phyloP scores from a whole-genome alignment of 371 early-diverging fungal species.

The Cokeromyces recurvatus region DNA sequence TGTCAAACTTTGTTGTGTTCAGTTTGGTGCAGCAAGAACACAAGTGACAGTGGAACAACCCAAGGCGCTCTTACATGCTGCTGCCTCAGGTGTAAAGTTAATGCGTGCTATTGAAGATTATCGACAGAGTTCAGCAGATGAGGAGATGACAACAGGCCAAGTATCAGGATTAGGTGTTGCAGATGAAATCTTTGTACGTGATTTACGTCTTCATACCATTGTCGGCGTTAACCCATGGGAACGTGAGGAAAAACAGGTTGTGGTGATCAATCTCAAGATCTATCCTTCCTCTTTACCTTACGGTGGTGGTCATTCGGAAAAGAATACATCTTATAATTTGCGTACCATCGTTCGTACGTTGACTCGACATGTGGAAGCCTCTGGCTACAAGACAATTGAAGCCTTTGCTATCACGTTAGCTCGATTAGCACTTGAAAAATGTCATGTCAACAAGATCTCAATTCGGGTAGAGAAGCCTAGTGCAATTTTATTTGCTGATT shows the following conservation, averaged over 20 bases:
- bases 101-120: constrained; percentile 61
- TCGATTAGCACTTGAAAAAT: constrained; percentile 68
- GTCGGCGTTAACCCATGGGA: constrained; percentile 97
- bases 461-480: constrained; percentile 90
- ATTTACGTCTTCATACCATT: constrained; percentile 76
- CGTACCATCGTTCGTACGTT: constrained; percentile 82
- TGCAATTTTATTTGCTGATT: constrained; percentile 87
- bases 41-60: constrained; percentile 84
- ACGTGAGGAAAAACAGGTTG: constrained; percentile 89
- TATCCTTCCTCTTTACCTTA: constrained; percentile 52
- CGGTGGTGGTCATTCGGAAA: constrained; percentile 48
- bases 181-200: constrained; percentile 73
- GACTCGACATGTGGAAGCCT: constrained; percentile 61
- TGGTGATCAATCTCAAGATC: constrained; percentile 75
- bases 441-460: constrained; percentile 79
- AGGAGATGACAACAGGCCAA: constrained; percentile 33
- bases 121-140: constrained; percentile 3
- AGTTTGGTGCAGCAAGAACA: constrained; percentile 59
- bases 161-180: constrained; percentile 35
- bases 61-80: constrained; percentile 87
- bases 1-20: constrained; percentile 52
- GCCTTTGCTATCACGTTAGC: constrained; percentile 76
- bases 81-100: constrained; percentile 83
- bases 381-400: constrained; percentile 80
- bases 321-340: constrained; percentile 68